These are phyloP conservation scores for Castanospermum australe DNA, from an alignment of 306 rosid genomes.

Conservation along the genomic window DNA sequence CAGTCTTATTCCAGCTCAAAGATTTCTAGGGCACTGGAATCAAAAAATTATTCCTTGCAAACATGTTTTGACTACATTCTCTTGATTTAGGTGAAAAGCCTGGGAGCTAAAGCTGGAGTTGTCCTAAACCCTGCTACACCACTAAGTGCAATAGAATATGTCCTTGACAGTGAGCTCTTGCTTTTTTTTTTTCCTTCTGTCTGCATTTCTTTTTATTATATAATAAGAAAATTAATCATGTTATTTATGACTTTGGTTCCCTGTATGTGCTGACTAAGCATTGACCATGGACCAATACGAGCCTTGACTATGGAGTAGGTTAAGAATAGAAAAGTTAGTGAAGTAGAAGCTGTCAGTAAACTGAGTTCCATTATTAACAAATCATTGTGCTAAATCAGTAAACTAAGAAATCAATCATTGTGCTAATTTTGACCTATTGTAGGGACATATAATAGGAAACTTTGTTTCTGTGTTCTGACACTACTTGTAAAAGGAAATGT, in stretches of 20 bases:
- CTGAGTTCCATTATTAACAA: not conserved
- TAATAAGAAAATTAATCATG: not conserved
- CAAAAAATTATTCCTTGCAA: conserved; percentile 8
- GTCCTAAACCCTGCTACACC: conserved; percentile 96
- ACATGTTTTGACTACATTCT: conserved; percentile 5
- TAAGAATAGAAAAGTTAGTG: not conserved
- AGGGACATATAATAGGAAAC: not conserved
- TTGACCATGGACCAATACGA: conserved; percentile 16
- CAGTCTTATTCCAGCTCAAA: not conserved
- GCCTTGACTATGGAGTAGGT: conserved; percentile 17
- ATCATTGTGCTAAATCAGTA: too few species aligned
- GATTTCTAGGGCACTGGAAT: not conserved
- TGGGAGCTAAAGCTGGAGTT: conserved; percentile 99
- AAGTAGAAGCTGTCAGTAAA: not conserved
- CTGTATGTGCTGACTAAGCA: conserved; percentile 3
- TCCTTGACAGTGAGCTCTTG: conserved; percentile 81
- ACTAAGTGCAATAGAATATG: conserved; percentile 76
- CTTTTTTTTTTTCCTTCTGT: conserved; percentile 4
- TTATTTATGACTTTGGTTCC: conserved; percentile 14
- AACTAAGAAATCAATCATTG: too few species aligned
- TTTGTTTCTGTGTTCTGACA: too few species aligned
- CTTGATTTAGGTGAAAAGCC: conserved; percentile 72
- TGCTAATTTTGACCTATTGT: not conserved
- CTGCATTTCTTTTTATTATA: not conserved
- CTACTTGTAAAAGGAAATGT: not conserved